phyloP scores from a whole-genome alignment of 306 rosid genomes.

The Glycine tomentella region DNA sequence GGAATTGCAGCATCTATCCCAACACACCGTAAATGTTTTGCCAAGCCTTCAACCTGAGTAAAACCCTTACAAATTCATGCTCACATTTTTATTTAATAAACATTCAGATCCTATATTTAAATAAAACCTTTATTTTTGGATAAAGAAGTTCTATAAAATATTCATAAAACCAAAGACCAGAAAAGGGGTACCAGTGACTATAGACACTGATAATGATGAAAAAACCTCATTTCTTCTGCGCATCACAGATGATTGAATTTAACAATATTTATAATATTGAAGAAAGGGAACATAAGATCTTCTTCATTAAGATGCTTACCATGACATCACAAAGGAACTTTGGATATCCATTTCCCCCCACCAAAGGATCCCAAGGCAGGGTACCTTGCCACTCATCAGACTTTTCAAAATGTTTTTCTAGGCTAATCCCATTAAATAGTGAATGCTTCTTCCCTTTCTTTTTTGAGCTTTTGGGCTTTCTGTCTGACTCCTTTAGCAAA shows the following conservation, averaged over 20 bases:
- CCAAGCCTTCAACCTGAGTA: slow-evolving; percentile 93
- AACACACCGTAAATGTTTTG: slow-evolving; percentile 92
- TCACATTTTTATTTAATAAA: slow-evolving; percentile 30
- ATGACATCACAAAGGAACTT: slow-evolving; percentile 91
- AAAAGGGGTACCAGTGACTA: slow-evolving; percentile 12
- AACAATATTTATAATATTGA: slow-evolving; percentile 32
- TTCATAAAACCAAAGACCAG: slow-evolving; percentile 8
- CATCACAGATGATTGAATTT: slow-evolving; percentile 42
- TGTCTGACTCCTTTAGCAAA: slow-evolving; percentile 74
- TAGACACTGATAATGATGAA: slow-evolving; percentile 27
- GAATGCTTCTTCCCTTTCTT: slow-evolving; percentile 66
- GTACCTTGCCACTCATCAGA: slow-evolving; percentile 72
- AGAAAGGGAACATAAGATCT: slow-evolving; percentile 20
- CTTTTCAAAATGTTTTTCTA: slow-evolving; percentile 57
- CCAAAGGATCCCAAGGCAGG: slow-evolving; percentile 74
- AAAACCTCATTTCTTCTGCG: too few relatives aligned
- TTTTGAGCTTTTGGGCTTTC: slow-evolving; percentile 62
- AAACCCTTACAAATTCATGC: slow-evolving; percentile 44
- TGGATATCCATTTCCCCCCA: slow-evolving; percentile 84
- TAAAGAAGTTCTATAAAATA: slow-evolving; percentile 27
- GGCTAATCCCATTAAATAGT: slow-evolving; percentile 49
- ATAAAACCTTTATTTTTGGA: slow-evolving; percentile 13
- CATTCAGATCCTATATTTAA: slow-evolving; percentile 37
- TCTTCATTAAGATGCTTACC: slow-evolving; percentile 62
- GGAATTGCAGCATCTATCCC: slow-evolving; percentile 96